phyloP scores from a whole-genome alignment of 2,329 filamentous ascomycete species.

The Cephalotrichum gorgonifer region DNA sequence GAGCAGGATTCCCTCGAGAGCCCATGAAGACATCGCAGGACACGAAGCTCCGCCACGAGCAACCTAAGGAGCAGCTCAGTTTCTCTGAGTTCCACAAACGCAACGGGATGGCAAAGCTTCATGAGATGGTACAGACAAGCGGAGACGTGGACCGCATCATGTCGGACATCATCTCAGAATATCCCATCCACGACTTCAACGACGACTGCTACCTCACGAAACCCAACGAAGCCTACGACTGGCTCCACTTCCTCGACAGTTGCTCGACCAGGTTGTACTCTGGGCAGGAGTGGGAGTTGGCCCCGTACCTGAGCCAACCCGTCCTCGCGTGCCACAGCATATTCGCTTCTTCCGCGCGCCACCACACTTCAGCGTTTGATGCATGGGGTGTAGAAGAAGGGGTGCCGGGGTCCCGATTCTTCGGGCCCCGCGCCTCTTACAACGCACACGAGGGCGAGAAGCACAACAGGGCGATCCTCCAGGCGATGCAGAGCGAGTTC shows the following conservation, averaged over 20 bases:
- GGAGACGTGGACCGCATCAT: slow-evolving; percentile 72
- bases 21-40: slow-evolving; percentile 27
- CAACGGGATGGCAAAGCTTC: slow-evolving; percentile 58
- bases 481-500: slow-evolving; percentile 61
- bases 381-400: slow-evolving; percentile 35
- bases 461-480: slow-evolving; percentile 63
- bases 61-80: slow-evolving; percentile 50
- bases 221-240: slow-evolving; percentile 79
- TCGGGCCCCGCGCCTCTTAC: slow-evolving; percentile 73
- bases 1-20: slow-evolving; percentile 63
- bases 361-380: slow-evolving; percentile 26
- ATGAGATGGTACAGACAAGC: slow-evolving; percentile 68
- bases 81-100: slow-evolving; percentile 66
- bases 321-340: slow-evolving; percentile 84
- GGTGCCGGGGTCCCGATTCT: slow-evolving; percentile 58
- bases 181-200: slow-evolving; percentile 80
- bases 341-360: slow-evolving; percentile 63
- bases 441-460: slow-evolving; percentile 72
- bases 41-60: slow-evolving; percentile 28
- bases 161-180: slow-evolving; percentile 75
- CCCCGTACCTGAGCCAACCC: slow-evolving; percentile 76
- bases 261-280: slow-evolving; percentile 69
- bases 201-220: slow-evolving; percentile 88
- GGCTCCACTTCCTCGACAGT: slow-evolving; percentile 86
- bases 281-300: slow-evolving; percentile 89